Evolutionary conservation across 1,284 basidiomycete species (phyloP).

Genomic region (Termitomyces sp.): DNA sequence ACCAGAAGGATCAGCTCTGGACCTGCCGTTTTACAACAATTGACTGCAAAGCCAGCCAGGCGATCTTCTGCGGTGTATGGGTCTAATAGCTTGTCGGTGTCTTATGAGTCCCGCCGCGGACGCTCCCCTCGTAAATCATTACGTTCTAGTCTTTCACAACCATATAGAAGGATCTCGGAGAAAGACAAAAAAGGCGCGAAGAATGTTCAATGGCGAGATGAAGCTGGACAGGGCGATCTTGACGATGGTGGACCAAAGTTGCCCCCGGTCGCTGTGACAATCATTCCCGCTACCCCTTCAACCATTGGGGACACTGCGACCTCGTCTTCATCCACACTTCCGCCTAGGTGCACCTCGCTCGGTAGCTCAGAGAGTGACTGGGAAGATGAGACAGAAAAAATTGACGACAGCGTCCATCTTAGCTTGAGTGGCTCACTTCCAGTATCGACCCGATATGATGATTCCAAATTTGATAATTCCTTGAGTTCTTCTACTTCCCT

Average conservation of each 20-base stretch:
- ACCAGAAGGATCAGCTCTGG: constrained; percentile 42
- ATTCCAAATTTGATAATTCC: constrained; percentile 17
- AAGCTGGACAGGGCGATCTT: constrained; percentile 78
- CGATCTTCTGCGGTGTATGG: constrained; percentile 50
- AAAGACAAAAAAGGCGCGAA: constrained; percentile 65
- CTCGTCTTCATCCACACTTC: constrained; percentile 20
- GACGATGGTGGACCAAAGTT: constrained; percentile 57
- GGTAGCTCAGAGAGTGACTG: constrained; percentile 77
- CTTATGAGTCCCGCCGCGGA: constrained; percentile 35
- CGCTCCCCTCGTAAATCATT: constrained; percentile 69
- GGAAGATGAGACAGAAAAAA: constrained; percentile 72
- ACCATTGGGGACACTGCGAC: constrained; percentile 15
- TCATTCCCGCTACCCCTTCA: constrained; percentile 40
- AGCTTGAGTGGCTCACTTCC: constrained; percentile 38
- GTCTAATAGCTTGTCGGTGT: constrained; percentile 25
- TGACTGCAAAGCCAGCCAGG: constrained; percentile 33
- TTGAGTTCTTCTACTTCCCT: constrained; percentile 24
- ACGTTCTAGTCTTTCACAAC: constrained; percentile 57
- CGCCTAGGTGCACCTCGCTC: constrained; percentile 33
- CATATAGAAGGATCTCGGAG: constrained; percentile 57
- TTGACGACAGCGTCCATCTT: constrained; percentile 63
- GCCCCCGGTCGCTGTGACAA: constrained; percentile 29
- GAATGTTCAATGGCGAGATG: constrained; percentile 86
- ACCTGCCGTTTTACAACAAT: constrained; percentile 39
- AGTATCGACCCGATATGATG: constrained; percentile 22